Conservation (phyloP, 768 basidiomycete species). For the Pleurotus ostreatus region DNA sequence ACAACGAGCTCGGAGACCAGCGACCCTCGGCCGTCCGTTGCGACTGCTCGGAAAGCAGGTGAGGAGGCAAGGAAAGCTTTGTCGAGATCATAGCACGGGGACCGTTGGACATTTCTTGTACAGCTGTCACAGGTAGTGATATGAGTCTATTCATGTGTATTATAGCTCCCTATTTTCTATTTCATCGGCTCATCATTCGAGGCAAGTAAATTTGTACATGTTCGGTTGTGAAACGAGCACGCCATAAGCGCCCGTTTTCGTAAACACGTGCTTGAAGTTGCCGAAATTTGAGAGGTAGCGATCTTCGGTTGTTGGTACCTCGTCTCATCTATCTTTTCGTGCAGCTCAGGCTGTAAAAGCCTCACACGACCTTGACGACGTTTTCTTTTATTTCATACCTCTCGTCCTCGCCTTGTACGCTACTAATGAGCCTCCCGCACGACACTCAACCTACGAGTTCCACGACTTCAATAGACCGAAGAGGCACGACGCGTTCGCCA, state of each 20-base stretch:
- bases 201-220: background rate
- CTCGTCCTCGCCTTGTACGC: background rate
- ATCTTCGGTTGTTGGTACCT: conserved; percentile 2
- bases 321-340: conserved; percentile 2
- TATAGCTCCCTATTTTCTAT: background rate
- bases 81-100: conserved; percentile 22
- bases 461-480: conserved; percentile 3
- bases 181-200: background rate
- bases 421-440: conserved; percentile 7
- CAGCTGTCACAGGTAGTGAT: background rate
- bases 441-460: background rate
- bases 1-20: background rate
- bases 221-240: background rate
- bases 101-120: background rate
- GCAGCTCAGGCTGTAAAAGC: background rate
- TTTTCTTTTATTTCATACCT: background rate
- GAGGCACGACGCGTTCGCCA: conserved; percentile 32
- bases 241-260: background rate
- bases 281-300: background rate
- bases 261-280: background rate
- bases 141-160: background rate
- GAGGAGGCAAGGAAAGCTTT: conserved; percentile 51
- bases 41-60: conserved; percentile 42
- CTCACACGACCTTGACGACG: background rate
- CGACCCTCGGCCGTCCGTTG: conserved; percentile 35